phyloP scores from a whole-genome alignment of 192 early-diverging fungal genomes.

The Phlyctochytrium bullatum region DNA sequence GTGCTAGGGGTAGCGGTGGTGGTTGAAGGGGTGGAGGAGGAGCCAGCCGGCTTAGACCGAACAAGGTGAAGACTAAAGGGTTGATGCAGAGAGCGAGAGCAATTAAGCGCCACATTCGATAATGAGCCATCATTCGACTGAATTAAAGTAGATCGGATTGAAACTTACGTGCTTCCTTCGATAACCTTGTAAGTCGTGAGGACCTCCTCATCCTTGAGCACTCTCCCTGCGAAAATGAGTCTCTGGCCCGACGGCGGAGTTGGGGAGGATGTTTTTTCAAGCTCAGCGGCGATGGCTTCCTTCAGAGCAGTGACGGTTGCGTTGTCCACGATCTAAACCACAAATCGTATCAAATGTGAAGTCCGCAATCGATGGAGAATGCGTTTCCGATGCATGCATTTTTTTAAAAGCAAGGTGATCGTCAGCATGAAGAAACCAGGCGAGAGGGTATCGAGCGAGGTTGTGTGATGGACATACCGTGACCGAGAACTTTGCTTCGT shows the following conservation, averaged over 20 bases:
- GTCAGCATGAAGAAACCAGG: background rate
- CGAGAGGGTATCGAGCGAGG: background rate
- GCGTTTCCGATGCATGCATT: background rate
- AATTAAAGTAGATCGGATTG: background rate
- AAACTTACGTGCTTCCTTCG: constrained; percentile 71
- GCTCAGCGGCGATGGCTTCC: constrained; percentile 60
- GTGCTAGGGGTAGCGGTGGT: constrained; percentile 28
- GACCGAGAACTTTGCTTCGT: constrained; percentile 70
- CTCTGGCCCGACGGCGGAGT: constrained; percentile 72
- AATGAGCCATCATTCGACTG: background rate
- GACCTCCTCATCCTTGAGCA: constrained; percentile 88
- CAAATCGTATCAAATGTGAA: background rate
- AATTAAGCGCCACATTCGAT: background rate
- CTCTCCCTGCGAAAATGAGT: constrained; percentile 89
- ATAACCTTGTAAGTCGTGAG: constrained; percentile 77
- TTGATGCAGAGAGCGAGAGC: background rate
- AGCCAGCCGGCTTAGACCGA: constrained; percentile 32
- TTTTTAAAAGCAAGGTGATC: background rate
- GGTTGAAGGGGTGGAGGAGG: constrained; percentile 9
- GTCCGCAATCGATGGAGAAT: background rate
- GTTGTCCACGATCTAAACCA: constrained; percentile 20
- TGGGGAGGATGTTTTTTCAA: constrained; percentile 39
- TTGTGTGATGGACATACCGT: constrained; percentile 42
- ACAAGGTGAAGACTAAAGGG: constrained; percentile 80
- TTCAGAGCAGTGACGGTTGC: constrained; percentile 76